Evolutionary conservation across 2,329 filamentous ascomycete species (phyloP).

Genomic region (Alternaria hordeiaustralica): DNA sequence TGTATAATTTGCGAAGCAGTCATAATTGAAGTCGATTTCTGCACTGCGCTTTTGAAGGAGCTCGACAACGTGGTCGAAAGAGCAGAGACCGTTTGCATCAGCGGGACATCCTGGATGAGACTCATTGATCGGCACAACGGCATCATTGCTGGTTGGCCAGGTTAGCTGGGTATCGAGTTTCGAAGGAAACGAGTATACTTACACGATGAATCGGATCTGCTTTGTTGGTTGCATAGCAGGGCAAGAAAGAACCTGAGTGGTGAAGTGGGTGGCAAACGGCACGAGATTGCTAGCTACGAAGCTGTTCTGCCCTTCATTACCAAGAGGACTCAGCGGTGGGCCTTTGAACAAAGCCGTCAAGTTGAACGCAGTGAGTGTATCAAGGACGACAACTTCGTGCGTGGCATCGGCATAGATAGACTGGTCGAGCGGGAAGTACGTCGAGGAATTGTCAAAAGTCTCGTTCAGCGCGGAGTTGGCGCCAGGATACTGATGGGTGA

Average conservation of each 20-base stretch:
- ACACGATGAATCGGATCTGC: constrained; percentile 42
- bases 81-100: constrained; percentile 34
- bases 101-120: constrained; percentile 31
- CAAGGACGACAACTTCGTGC: constrained; percentile 50
- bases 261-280: constrained; percentile 42
- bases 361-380: constrained; percentile 39
- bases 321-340: constrained; percentile 25
- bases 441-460: constrained; percentile 50
- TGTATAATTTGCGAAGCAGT: constrained; percentile 41
- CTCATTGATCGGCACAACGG: constrained; percentile 33
- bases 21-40: constrained; percentile 38
- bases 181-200: constrained; percentile 3
- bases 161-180: background rate
- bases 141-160: constrained; percentile 29
- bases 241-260: constrained; percentile 36
- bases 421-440: constrained; percentile 54
- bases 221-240: constrained; percentile 26
- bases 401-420: constrained; percentile 53
- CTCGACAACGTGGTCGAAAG: constrained; percentile 36
- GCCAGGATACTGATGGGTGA: constrained; percentile 30
- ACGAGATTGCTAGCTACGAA: constrained; percentile 40
- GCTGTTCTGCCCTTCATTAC: constrained; percentile 26
- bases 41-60: constrained; percentile 36
- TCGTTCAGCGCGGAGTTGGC: constrained; percentile 31
- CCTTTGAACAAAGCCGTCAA: constrained; percentile 40